A percentile compares a stretch with the other conserved stretches of the same genome.
phyloP scores from a whole-genome alignment of 2,329 filamentous ascomycete species.

The Penicillium sp. region DNA sequence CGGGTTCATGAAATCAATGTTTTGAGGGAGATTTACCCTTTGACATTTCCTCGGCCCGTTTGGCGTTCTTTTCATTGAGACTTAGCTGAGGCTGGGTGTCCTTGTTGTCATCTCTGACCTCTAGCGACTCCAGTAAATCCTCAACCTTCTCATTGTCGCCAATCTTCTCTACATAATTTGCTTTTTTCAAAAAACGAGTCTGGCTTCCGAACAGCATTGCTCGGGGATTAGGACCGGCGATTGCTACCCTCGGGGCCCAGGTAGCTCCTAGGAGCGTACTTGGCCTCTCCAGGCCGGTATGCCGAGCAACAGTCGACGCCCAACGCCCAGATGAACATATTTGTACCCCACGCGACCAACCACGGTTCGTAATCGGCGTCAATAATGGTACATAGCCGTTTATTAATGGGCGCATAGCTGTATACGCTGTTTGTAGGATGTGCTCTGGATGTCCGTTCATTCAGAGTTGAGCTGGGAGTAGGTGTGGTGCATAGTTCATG shows the following conservation, averaged over 20 bases:
- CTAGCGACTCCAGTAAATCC: constrained; percentile 36
- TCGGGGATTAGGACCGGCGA: not conserved
- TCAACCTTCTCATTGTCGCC: constrained; percentile 35
- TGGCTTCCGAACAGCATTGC: constrained; percentile 2
- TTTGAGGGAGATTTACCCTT: constrained; percentile 51
- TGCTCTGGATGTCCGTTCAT: not conserved
- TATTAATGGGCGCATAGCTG: constrained; percentile 11
- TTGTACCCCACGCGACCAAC: not conserved
- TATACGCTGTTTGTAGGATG: not conserved
- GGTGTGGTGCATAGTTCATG: not conserved
- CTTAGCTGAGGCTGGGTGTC: constrained; percentile 22
- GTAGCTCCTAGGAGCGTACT: not conserved
- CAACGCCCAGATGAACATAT: not conserved
- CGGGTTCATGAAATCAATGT: not conserved
- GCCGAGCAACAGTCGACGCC: not conserved
- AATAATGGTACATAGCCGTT: constrained; percentile 12
- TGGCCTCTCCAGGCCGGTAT: not conserved
- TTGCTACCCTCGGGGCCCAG: not conserved
- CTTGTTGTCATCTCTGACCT: constrained; percentile 34
- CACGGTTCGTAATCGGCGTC: constrained; percentile 2
- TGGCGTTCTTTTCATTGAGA: constrained; percentile 28
- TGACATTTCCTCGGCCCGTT: constrained; percentile 50
- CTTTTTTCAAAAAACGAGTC: constrained; percentile 13
- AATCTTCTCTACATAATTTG: constrained; percentile 16
- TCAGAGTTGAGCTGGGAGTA: not conserved